Conservation (phyloP, 2,329 filamentous ascomycete species). For the Scytalidium lignicola region DNA sequence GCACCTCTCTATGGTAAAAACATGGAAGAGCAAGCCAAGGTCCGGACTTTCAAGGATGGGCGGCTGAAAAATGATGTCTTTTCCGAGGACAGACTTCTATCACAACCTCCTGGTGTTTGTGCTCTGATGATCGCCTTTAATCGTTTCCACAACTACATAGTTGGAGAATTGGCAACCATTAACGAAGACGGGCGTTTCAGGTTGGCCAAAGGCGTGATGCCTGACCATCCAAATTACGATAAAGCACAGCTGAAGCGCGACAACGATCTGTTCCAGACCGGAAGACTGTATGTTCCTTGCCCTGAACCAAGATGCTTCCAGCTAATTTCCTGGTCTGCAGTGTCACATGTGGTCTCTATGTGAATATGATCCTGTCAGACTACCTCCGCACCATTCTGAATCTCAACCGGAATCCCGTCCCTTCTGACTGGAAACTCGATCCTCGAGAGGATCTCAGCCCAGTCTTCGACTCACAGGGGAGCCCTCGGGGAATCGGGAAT, state of each 20-base stretch:
- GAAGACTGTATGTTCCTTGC: constrained; percentile 47
- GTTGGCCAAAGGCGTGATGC: constrained; percentile 34
- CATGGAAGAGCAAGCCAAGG: constrained; percentile 44
- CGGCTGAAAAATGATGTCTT: constrained; percentile 67
- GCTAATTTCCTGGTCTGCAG: constrained; percentile 67
- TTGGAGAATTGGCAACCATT: constrained; percentile 69
- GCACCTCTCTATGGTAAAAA: constrained; percentile 38
- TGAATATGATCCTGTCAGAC: constrained; percentile 72
- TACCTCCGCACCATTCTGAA: constrained; percentile 64
- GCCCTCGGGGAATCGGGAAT: constrained; percentile 72
- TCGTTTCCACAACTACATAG: constrained; percentile 82
- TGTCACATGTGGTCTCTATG: constrained; percentile 69
- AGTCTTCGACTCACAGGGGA: constrained; percentile 41
- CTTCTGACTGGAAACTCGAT: constrained; percentile 67
- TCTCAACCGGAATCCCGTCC: constrained; percentile 13
- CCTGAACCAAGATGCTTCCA: constrained; percentile 45
- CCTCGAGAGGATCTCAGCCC: constrained; percentile 65
- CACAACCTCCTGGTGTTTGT: constrained; percentile 64
- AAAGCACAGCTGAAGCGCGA: constrained; percentile 66
- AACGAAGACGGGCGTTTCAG: constrained; percentile 77
- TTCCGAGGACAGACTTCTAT: constrained; percentile 61
- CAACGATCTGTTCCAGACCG: constrained; percentile 73
- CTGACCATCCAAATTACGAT: constrained; percentile 41
- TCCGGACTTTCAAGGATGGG: constrained; percentile 61
- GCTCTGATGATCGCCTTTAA: constrained; percentile 72